A percentile compares a stretch with the other conserved stretches of the same genome.
phyloP scores from a whole-genome alignment of 2,329 filamentous ascomycete species.

The Clonostachys solani region DNA sequence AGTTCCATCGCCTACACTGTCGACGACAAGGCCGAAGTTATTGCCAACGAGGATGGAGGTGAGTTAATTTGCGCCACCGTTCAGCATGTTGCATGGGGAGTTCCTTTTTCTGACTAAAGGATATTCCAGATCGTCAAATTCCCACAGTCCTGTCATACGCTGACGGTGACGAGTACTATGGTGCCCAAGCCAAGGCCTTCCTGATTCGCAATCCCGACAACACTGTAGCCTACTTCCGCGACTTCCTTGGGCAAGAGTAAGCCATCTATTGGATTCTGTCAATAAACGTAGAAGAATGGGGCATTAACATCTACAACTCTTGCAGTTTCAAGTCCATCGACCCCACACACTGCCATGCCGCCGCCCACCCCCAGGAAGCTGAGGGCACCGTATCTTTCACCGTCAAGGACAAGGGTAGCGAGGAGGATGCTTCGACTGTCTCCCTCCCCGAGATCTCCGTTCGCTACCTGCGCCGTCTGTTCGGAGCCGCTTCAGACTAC shows the following conservation, averaged over 20 bases:
- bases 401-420: constrained; percentile 69
- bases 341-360: constrained; percentile 89
- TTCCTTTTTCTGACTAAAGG: constrained; percentile 6
- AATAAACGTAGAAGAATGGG: neutral
- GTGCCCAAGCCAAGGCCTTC: constrained; percentile 90
- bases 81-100: neutral
- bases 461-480: constrained; percentile 78
- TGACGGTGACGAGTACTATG: constrained; percentile 94
- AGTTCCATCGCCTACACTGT: constrained; percentile 92
- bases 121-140: constrained; percentile 80
- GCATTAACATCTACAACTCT: constrained; percentile 6
- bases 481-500: constrained; percentile 82
- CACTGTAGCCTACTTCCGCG: constrained; percentile 93
- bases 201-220: constrained; percentile 89
- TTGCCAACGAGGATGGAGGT: constrained; percentile 98
- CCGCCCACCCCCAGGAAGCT: constrained; percentile 79
- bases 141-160: constrained; percentile 92
- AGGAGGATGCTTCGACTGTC: constrained; percentile 61
- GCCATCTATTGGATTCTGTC: constrained; percentile 14
- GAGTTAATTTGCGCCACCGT: constrained; percentile 6
- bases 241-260: constrained; percentile 92
- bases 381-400: constrained; percentile 73
- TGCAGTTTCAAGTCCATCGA: constrained; percentile 88
- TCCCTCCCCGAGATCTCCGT: constrained; percentile 78
- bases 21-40: constrained; percentile 94